A percentile compares a stretch with the other conserved stretches of the same genome.
phyloP scores from a whole-genome alignment of 163 green algal genomes.

The Coccomyxa subellipsoidea region DNA sequence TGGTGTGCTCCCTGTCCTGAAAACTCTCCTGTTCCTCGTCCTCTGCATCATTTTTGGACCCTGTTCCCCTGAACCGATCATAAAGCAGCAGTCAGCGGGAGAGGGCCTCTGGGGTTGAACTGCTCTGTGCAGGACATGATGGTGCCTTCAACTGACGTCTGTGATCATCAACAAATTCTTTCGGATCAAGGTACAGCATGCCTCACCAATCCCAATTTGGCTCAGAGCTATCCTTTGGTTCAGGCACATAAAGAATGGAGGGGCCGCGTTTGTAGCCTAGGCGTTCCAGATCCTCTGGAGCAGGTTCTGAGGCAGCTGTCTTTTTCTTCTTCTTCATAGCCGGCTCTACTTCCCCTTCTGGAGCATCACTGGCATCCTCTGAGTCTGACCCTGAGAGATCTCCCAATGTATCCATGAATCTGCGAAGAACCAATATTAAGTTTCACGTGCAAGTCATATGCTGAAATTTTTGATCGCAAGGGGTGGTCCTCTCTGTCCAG shows the following conservation, averaged over 20 bases:
- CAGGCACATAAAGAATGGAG: slow-evolving; percentile 49
- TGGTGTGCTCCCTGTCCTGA: slow-evolving; percentile 31
- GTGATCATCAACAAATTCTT: too few relatives aligned
- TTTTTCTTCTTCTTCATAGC: slow-evolving; percentile 7
- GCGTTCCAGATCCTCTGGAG: slow-evolving; percentile 39
- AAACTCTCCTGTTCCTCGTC: slow-evolving; percentile 9
- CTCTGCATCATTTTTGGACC: background rate
- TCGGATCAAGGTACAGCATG: background rate
- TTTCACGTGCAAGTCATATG: background rate
- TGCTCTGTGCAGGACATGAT: too few relatives aligned
- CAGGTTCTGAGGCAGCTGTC: slow-evolving; percentile 17
- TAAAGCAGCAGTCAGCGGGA: slow-evolving; percentile 5
- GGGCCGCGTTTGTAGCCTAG: slow-evolving; percentile 51
- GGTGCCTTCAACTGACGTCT: too few relatives aligned
- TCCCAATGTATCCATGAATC: slow-evolving; percentile 10
- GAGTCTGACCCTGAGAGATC: slow-evolving; percentile 3
- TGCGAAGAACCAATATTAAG: background rate
- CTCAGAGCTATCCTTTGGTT: slow-evolving; percentile 18
- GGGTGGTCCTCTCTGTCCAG: too few relatives aligned
- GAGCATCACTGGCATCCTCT: background rate
- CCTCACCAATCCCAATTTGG: slow-evolving; percentile 42
- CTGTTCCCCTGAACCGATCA: slow-evolving; percentile 11
- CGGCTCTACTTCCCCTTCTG: background rate
- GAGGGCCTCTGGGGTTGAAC: too few relatives aligned
- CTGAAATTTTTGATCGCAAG: too few relatives aligned